Base-by-base conservation (phyloP, 1,139 yeast species). In the Kazachstania sp. region DNA sequence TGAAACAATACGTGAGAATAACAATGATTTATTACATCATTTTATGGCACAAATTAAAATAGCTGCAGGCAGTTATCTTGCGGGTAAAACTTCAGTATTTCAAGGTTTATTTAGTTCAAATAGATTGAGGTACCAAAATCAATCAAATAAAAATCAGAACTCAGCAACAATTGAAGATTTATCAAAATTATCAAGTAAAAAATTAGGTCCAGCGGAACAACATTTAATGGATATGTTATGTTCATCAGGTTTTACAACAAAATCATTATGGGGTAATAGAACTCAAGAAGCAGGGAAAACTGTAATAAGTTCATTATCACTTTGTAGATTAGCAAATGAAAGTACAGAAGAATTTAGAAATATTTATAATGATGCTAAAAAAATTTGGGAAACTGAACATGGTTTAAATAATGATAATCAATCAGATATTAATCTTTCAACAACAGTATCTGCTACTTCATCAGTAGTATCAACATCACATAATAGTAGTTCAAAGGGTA, bases 141-240 rank as follows among this genome's bases (percentile, higher is more conserved):
- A 23, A 37, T 18, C 35, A 18, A 29, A 15, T 34, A 23, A 23
- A 9, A 23, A 7, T 23, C 28, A 23, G 8, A 23, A 23, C 8
- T 23, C 28, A 23, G 8, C 6, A 23, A 23, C 6, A 7, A 9
- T 23, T 23, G 28, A 23, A 23, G 34, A 39, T 23, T 26, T 39
- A 8, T 29, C 19, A 15, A 37, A 30, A 15, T 6, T 36, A 5
- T 20, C 39, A 12, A 39, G 39, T 12, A 79, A 78, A 54, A 71
- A 71, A 30, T 70, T 86, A 48, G 96, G 95, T 2, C 84, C 95
- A 7, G 97, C 98, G 0, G 99, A 94, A 65, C 92, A 85, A 63
- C 97, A 92, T 67, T 72, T 94, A 46, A 78, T 87, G 67, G 97
- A 88, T 54, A 94, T 94, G 98, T 75, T 94, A 46, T 88, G 97